Evolutionary conservation across 495 filamentous ascomycete species (phyloP), one percentile per base, ranked within the genome.

Genomic region (Penicillium flavigenum): DNA sequence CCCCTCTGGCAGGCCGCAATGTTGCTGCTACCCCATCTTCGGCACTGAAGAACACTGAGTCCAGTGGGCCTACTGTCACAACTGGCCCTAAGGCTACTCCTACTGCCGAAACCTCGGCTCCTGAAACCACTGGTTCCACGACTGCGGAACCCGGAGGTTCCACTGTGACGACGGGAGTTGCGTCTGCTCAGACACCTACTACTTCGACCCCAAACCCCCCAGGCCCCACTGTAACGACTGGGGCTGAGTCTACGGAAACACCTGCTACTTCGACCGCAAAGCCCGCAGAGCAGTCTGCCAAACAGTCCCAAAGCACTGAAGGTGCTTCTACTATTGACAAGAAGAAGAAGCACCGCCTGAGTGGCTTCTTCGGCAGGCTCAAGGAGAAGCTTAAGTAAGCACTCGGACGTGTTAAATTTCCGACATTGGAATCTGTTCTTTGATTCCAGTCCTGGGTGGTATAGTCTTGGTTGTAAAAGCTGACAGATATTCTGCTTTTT

Each of bases 311-410:
- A n/a, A 62, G 56, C 12, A 63, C 58, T 17, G 54, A 52, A 24
- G 60, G 54, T 17, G 54, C 58, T 32, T 60, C 62, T 24, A 60
- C 61, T 36, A 54, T 50, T n/a, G 47, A 56, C 34, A 75, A 77
- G 39, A 52, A 52, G 65, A 81, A 80, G 70, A 74, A 75, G 62
- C 72, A 73, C 51, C 71, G 75, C 45, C 61, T 68, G 41, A 79
- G 78, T 48, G 71, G 71, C 14, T 77, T 81, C 55, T 81, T 82
- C 63, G 61, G 62, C 20, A 80, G 74, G 62, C 61, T 83, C 51
- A 81, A 79, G 68, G 76, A 79, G 60, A 79, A 77, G 75, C 64
- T 79, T 46, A 76, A 75, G 57, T 73, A 72, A 47, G 68, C 47
- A 52, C n/a, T 32, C 11, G 17, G 22, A 29, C 17, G 36, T 32